Evolutionary conservation across 192 early-diverging fungal genomes (phyloP).

Genomic region (Thoreauomyces humboldtii): DNA sequence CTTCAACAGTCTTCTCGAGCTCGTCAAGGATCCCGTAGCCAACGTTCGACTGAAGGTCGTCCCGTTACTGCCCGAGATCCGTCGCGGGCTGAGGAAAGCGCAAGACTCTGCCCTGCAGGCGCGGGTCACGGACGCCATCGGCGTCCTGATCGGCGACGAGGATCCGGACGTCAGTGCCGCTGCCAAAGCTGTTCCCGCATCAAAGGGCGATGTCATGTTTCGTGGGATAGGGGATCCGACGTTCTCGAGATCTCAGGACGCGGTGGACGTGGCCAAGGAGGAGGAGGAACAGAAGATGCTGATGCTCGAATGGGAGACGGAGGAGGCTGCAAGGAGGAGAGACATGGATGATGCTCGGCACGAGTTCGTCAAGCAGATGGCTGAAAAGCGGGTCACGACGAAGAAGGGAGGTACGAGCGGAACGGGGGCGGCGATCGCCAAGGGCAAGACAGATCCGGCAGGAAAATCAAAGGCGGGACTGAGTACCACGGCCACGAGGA

Average conservation of each 20-base stretch:
- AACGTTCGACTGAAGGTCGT: conserved; percentile 41
- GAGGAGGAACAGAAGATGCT: conserved; percentile 23
- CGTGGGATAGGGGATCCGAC: neutral
- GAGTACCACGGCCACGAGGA: neutral
- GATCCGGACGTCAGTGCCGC: conserved; percentile 20
- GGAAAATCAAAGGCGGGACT: too few species aligned
- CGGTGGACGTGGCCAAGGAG: conserved; percentile 14
- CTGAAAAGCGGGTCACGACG: conserved; percentile 18
- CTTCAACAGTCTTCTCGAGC: conserved; percentile 31
- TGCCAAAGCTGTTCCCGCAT: conserved; percentile 11
- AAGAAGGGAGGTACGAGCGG: conserved; percentile 4
- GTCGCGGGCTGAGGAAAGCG: conserved; percentile 27
- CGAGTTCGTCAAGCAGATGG: conserved; percentile 18
- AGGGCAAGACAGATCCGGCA: too few species aligned
- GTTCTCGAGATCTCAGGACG: conserved; percentile 13
- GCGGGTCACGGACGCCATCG: conserved; percentile 27
- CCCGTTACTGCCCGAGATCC: conserved; percentile 27
- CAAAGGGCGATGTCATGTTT: neutral
- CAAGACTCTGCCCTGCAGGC: conserved; percentile 23
- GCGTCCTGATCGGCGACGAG: conserved; percentile 21
- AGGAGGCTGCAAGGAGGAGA: conserved; percentile 12
- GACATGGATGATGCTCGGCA: conserved; percentile 26
- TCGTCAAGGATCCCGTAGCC: conserved; percentile 42
- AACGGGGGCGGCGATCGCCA: too few species aligned
- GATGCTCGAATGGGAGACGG: conserved; percentile 17